Evolutionary conservation across 108 stramenopile genomes (phyloP).

Genomic region (Cyclotella baltica): DNA sequence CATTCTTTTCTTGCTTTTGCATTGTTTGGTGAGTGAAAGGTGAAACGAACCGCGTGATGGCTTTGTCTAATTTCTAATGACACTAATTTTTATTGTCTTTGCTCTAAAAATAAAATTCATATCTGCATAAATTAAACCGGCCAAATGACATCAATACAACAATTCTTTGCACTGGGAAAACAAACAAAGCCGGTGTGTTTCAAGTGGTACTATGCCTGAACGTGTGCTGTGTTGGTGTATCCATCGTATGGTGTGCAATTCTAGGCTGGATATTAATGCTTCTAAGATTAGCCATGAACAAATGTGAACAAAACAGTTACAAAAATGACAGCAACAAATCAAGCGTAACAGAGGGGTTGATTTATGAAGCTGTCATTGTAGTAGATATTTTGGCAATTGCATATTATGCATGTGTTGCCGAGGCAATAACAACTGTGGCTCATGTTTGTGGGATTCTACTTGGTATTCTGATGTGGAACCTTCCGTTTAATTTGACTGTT

Average conservation of each 20-base stretch:
- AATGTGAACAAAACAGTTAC: neutral
- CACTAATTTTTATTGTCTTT: too few relatives aligned
- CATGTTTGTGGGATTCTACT: constrained; percentile 56
- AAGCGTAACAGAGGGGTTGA: neutral
- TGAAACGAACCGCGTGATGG: too few relatives aligned
- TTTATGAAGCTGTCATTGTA: constrained; percentile 7
- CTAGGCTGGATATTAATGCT: constrained; percentile 49
- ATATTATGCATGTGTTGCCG: constrained; percentile 51
- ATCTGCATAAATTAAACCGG: too few relatives aligned
- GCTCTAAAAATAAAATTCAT: too few relatives aligned
- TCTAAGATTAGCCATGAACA: neutral
- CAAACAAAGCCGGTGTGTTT: constrained; percentile 36
- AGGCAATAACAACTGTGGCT: constrained; percentile 59
- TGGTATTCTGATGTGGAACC: constrained; percentile 30
- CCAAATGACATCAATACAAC: neutral
- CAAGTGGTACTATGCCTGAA: constrained; percentile 59
- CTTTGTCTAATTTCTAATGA: too few relatives aligned
- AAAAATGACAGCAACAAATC: neutral
- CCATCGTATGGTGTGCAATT: constrained; percentile 67
- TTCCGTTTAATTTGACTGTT: too few relatives aligned
- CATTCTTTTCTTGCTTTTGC: too few relatives aligned
- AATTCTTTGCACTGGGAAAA: neutral
- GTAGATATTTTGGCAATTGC: constrained; percentile 26
- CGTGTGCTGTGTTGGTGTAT: constrained; percentile 60
- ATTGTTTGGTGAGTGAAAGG: too few relatives aligned